A percentile compares a stretch with the other conserved stretches of the same genome.
Conservation (phyloP, 1,139 yeast species). For the Pichia kudriavzevii region DNA sequence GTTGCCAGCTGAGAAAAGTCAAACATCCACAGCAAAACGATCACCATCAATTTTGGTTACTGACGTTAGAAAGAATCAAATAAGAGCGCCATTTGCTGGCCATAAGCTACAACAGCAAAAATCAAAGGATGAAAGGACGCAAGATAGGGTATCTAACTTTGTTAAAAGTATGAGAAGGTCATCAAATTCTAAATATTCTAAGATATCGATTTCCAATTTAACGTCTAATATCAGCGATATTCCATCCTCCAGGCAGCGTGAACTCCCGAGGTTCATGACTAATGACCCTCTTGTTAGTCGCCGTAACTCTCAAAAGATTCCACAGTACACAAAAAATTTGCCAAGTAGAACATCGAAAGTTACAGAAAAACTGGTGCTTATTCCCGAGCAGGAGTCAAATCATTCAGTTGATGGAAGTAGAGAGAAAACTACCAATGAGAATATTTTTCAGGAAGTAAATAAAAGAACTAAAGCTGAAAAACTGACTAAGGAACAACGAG, state of each 20-base stretch:
- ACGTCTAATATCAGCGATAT: conserved; percentile 74
- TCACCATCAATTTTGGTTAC: conserved; percentile 93
- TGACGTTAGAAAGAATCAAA: conserved; percentile 59
- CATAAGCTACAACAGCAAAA: conserved; percentile 31
- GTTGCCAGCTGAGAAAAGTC: background rate
- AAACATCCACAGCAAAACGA: conserved; percentile 60
- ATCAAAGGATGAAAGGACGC: conserved; percentile 11
- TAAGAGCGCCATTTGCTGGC: conserved; percentile 80
- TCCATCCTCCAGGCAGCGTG: conserved; percentile 66
- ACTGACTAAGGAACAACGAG: conserved; percentile 60
- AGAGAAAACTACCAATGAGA: conserved; percentile 27
- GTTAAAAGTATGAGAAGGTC: conserved; percentile 17
- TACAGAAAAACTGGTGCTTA: conserved; percentile 76
- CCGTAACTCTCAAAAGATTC: conserved; percentile 25
- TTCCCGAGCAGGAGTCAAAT: conserved; percentile 38
- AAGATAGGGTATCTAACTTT: conserved; percentile 12
- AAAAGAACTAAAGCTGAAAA: conserved; percentile 61
- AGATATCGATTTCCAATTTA: conserved; percentile 63
- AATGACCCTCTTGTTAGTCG: conserved; percentile 15
- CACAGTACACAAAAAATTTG: conserved; percentile 57
- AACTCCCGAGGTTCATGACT: conserved; percentile 29
- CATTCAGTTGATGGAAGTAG: conserved; percentile 14
- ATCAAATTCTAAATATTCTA: conserved; percentile 44
- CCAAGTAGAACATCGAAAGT: conserved; percentile 86
- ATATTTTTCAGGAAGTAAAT: conserved; percentile 25